Evolutionary conservation across 1,284 basidiomycete species (phyloP).

Genomic region (Tylopilus orsonianus): DNA sequence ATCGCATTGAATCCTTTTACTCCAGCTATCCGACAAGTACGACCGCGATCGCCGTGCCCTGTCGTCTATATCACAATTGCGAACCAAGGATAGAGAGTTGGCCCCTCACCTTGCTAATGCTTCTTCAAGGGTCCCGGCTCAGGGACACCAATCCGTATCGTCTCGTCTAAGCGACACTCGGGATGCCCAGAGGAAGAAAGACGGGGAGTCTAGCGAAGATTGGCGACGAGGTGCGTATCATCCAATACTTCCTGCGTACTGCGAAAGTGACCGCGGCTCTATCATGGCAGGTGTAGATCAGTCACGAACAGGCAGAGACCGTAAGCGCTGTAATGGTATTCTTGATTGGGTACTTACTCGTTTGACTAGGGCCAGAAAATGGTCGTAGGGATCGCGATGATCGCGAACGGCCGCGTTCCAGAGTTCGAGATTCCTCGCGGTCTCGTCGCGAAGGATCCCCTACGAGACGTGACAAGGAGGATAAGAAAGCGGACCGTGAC

Average conservation of each 20-base stretch:
- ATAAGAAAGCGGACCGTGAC: conserved; percentile 37
- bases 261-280: conserved; percentile 2
- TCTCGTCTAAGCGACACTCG: conserved; percentile 55
- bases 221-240: conserved; percentile 69
- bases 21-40: conserved; percentile 78
- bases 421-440: conserved; percentile 58
- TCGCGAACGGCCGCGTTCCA: conserved; percentile 58
- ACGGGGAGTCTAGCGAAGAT: conserved; percentile 71
- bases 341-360: conserved; percentile 8
- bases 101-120: conserved; percentile 57
- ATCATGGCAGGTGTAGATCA: conserved; percentile 46
- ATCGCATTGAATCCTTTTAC: conserved; percentile 9
- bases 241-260: conserved; percentile 2
- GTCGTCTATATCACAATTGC: conserved; percentile 43
- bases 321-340: conserved; percentile 40
- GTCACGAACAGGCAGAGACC: conserved; percentile 53
- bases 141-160: conserved; percentile 40
- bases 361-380: conserved; percentile 45
- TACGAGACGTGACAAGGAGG: conserved; percentile 45
- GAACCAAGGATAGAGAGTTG: conserved; percentile 68
- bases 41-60: conserved; percentile 75
- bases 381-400: conserved; percentile 58
- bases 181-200: conserved; percentile 64
- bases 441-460: conserved; percentile 55
- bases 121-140: conserved; percentile 42